Base-by-base conservation (phyloP, 208 protist species). In the Acanthamoeba divionensis region DNA sequence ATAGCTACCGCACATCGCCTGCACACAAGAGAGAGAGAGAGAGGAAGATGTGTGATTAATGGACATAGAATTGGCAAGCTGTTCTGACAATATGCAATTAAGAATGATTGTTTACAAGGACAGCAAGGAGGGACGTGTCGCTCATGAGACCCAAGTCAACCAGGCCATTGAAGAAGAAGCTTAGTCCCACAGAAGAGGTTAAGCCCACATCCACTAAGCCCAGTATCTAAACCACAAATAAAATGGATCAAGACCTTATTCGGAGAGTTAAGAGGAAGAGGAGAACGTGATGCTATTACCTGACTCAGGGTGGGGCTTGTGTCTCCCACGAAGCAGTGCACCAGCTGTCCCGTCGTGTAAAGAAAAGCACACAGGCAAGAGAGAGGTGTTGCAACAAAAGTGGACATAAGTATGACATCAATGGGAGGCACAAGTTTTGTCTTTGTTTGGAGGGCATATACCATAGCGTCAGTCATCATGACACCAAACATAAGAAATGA, bases 401-500 rank as follows among this genome's bases (percentile, higher is more conserved):
- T 4, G 8, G 4, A 13, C 57, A 65, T 6, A 9, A 4, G 57
- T 36, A n/a, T 29, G 4, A 65, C 57, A 13, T n/a, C 57, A 65
- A 65, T 9, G 24, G 52, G 24, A 1, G 12, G 57, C 57, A 65
- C 26, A 65, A 29, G 57, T 9, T 4, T 24, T 4, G 4, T 29
- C n/a, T 29, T 21, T 21, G 54, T n/a, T 1, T n/a, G 24, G 24
- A 2, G 52, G 54, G 60, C 29, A 13, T 0, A 0, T n/a, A 69
- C 62, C 62, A 69, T 69, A 36, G 62, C 62, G 21, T 69, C 62
- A 36, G 62, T 69, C 62, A 69, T 69, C 62, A 69, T 69, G 26
- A 29, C 36, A 36, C 33, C 62, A 18, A 69, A 69, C 62, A 69
- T 69, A 36, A 69, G 62, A 36, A 69, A 69, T 29, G 62, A 69